phyloP scores from a whole-genome alignment of 2,329 filamentous ascomycete genomes.

The Arachnomyces sp. region DNA sequence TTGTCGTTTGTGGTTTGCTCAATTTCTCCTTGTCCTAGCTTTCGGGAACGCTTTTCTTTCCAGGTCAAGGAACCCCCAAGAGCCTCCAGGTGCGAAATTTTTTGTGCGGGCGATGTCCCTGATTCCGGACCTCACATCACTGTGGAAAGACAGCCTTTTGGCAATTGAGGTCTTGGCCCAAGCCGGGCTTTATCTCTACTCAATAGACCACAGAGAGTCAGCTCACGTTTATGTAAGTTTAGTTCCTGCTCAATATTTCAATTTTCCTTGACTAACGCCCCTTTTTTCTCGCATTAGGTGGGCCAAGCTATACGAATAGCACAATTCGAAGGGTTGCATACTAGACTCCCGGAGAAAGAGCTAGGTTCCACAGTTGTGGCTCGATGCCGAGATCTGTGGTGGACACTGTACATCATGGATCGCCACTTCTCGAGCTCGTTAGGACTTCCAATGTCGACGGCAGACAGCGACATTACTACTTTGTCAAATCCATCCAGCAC shows the following conservation, averaged over 20 bases:
- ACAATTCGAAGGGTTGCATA: conserved; percentile 36
- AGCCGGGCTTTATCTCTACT: conserved; percentile 32
- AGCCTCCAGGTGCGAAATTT: too few relatives aligned
- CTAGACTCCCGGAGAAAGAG: conserved; percentile 31
- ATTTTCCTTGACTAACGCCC: neutral
- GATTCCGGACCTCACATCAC: conserved; percentile 26
- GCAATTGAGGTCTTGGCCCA: conserved; percentile 32
- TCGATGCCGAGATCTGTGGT: conserved; percentile 34
- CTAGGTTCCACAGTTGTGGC: conserved; percentile 25
- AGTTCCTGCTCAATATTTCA: neutral
- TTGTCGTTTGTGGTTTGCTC: conserved; percentile 15
- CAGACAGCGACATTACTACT: conserved; percentile 35
- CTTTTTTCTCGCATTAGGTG: conserved; percentile 21
- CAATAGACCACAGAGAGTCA: conserved; percentile 31
- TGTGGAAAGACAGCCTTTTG: conserved; percentile 33
- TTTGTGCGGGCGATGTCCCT: conserved; percentile 18
- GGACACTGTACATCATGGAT: conserved; percentile 37
- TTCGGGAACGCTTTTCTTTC: too few relatives aligned
- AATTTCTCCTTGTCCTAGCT: too few relatives aligned
- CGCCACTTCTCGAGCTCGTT: conserved; percentile 34
- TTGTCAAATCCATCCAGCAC: conserved; percentile 20
- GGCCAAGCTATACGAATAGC: conserved; percentile 36
- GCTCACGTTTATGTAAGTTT: conserved; percentile 23
- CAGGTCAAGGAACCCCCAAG: too few relatives aligned
- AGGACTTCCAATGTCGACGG: conserved; percentile 31